Base-by-base conservation (phyloP, 768 basidiomycete species). In the Mycena galericulata region DNA sequence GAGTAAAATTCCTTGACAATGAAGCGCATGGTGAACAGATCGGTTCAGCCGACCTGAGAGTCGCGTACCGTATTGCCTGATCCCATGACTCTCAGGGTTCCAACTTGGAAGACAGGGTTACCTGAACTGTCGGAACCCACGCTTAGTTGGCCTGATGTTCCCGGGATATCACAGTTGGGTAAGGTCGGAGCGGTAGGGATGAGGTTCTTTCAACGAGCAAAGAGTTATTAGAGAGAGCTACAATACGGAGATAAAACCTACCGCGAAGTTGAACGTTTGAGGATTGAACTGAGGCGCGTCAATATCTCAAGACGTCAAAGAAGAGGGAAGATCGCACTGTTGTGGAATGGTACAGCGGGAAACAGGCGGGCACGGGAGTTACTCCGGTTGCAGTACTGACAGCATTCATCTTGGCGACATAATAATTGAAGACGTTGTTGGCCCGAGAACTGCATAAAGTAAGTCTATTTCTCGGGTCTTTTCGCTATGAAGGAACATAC, bases 341-440 rank as follows among this genome's bases (percentile, higher is more conserved):
- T 20, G 41, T 14, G 20, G 27, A 22, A 30, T 26, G 15, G 22
- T 32, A 64, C 11, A 64, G 62, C 20, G 62, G 54, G 54, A 54
- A 64, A 32, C 62, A 64, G 3, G 36, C 11, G 17, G 62, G 62
- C 29, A 64, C 62, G 10, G 53, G 29, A 49, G 4, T n/a, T n/a
- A n/a, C 22, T 8, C 20, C 22, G 26, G 11, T 41, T 30, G 9
- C 3, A 27, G 29, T 9, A 9, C 22, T 40, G 30, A 56, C 38
- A 22, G 41, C 14, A 24, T 36, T 46, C 62, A 64, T 64, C 29
- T 54, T 49, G 29, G 27, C 36, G 2, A 1, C 24, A 26, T 65
- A 65, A 24, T 22, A 57, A 26, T 54, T 47, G 2, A 36, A 65
- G 22, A 22, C 32, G 49, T 57, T 60, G 2, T 11, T 59, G 32